Conservation (phyloP, 2,329 filamentous ascomycete genomes). For the Westerdykella ornata region DNA sequence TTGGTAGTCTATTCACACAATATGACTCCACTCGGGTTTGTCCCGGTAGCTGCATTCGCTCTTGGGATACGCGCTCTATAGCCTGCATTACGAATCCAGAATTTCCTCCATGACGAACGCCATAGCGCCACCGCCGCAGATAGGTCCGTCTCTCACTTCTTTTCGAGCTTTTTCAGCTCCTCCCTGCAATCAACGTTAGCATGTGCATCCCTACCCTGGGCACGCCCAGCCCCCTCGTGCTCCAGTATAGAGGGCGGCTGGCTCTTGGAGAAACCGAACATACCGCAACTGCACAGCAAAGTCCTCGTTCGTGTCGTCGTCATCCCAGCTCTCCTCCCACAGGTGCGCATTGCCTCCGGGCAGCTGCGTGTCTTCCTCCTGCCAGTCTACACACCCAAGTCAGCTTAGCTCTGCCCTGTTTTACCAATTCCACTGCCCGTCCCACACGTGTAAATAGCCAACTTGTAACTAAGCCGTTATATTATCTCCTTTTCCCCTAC, state of each 20-base stretch:
- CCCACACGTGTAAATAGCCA: too few species aligned
- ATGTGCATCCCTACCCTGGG: not conserved
- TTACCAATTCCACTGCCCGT: not conserved
- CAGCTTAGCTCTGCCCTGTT: not conserved
- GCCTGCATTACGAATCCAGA: too few species aligned
- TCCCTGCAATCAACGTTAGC: constrained; percentile 50
- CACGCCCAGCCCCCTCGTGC: too few species aligned
- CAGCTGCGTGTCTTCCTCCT: constrained; percentile 81
- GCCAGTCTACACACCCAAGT: constrained; percentile 59
- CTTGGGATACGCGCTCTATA: too few species aligned
- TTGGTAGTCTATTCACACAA: too few species aligned
- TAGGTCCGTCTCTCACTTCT: constrained; percentile 45
- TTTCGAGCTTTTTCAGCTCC: constrained; percentile 90
- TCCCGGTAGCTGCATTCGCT: not conserved
- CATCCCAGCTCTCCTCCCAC: constrained; percentile 99
- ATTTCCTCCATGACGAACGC: too few species aligned
- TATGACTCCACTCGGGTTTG: too few species aligned
- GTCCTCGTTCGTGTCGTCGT: constrained; percentile 94
- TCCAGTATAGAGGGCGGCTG: too few species aligned
- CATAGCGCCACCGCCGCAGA: too few species aligned
- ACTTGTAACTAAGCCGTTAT: too few species aligned
- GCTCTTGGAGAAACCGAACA: constrained; percentile 39
- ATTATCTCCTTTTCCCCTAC: not conserved
- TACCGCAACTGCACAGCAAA: constrained; percentile 93
- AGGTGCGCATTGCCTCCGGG: constrained; percentile 73